Conservation (phyloP, 2,329 filamentous ascomycete species). For the Mycosphaerella sp. region DNA sequence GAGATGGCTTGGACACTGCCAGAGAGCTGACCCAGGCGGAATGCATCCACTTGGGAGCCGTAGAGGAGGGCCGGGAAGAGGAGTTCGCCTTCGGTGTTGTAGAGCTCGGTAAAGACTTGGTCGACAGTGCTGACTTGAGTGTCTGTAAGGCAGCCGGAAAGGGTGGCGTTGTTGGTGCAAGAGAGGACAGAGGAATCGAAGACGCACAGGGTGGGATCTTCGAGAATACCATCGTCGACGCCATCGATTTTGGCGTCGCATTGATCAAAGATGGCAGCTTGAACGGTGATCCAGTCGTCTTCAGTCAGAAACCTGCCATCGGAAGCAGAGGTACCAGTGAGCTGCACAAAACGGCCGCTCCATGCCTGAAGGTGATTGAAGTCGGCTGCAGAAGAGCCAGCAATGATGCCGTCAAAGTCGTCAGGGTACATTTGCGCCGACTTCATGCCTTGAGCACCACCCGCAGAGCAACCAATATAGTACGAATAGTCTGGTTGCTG, state of each 20-base stretch:
- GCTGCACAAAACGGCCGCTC: slow-evolving; percentile 39
- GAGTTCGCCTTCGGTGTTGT: slow-evolving; percentile 39
- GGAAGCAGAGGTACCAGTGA: slow-evolving; percentile 36
- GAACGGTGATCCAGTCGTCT: slow-evolving; percentile 39
- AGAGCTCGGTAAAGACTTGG: slow-evolving; percentile 39
- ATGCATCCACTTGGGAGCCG: slow-evolving; percentile 40
- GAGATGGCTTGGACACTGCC: slow-evolving; percentile 41
- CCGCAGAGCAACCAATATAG: slow-evolving; percentile 45
- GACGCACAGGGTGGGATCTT: slow-evolving; percentile 42
- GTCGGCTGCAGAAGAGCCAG: slow-evolving; percentile 41
- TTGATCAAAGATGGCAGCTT: slow-evolving; percentile 42
- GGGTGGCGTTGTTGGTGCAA: slow-evolving; percentile 34
- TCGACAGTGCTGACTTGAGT: slow-evolving; percentile 42
- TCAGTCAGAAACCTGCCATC: slow-evolving; percentile 39
- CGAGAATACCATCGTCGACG: slow-evolving; percentile 44
- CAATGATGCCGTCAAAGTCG: slow-evolving; percentile 46
- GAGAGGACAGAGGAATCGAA: slow-evolving; percentile 35
- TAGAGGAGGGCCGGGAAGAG: slow-evolving; percentile 49
- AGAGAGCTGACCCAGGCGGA: slow-evolving; percentile 35
- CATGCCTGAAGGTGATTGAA: slow-evolving; percentile 41
- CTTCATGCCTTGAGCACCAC: slow-evolving; percentile 45
- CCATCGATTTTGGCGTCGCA: slow-evolving; percentile 48
- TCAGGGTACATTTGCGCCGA: slow-evolving; percentile 41
- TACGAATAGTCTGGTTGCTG: slow-evolving; percentile 39
- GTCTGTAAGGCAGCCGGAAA: slow-evolving; percentile 39